A percentile compares a stretch with the other conserved stretches of the same genome.
Evolutionary conservation across 805 yeast species (phyloP).

Genomic region (Martiniozyma abietophila): DNA sequence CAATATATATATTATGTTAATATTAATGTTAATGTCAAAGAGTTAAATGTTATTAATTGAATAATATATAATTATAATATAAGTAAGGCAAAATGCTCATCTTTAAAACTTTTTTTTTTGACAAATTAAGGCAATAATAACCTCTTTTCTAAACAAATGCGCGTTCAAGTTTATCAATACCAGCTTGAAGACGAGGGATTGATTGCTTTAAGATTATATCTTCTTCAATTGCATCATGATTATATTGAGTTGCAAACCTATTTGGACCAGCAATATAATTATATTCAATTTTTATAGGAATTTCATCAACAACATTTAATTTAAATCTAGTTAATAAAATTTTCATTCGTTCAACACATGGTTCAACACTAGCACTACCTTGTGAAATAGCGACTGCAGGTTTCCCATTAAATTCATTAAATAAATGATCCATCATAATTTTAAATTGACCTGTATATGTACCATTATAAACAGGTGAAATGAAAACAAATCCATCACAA

Average conservation of each 20-base stretch:
- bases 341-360: conserved; percentile 3
- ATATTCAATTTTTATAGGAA: conserved; percentile 4
- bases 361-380: conserved; percentile 2
- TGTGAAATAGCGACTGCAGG: conserved; percentile 5
- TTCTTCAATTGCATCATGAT: conserved; percentile 5
- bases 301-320: conserved; percentile 5
- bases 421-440: conserved; percentile 10
- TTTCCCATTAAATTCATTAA: conserved; percentile 7
- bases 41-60: no score
- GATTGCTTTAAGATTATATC: no score
- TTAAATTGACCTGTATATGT: conserved; percentile 9
- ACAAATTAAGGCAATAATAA: no score
- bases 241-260: conserved; percentile 3
- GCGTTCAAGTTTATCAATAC: no score
- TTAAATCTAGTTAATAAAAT: conserved; percentile 4
- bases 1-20: no score
- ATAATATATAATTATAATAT: no score
- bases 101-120: no score
- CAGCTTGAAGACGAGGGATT: no score
- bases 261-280: conserved; percentile 3
- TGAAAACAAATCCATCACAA: conserved; percentile 8
- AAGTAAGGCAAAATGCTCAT: no score
- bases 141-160: no score
- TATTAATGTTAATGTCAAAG: no score
- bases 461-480: conserved; percentile 10